Conservation (phyloP, 2,329 filamentous ascomycete species). For the Trichoderma aggressivum region DNA sequence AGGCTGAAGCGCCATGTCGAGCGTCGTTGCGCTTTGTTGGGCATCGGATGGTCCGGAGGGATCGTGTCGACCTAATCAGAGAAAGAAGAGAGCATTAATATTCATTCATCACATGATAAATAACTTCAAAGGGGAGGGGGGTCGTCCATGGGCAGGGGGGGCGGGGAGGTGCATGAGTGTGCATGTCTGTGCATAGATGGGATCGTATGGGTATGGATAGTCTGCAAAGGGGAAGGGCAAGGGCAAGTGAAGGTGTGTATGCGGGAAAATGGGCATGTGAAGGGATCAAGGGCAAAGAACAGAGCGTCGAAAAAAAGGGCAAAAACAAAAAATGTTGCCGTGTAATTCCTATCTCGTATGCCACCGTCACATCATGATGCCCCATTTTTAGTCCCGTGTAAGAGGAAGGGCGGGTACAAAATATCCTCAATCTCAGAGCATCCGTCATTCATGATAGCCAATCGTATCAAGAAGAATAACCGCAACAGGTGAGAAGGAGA, state of each 20-base stretch:
- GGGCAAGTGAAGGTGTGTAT: background rate
- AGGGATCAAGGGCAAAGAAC: background rate
- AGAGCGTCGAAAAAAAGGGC: conserved; percentile 13
- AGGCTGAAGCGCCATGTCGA: conserved; percentile 44
- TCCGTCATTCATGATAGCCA: conserved; percentile 22
- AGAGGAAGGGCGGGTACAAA: conserved; percentile 26
- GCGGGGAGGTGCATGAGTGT: background rate
- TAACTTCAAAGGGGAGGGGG: background rate
- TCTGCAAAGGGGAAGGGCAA: background rate
- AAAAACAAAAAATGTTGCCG: conserved; percentile 29
- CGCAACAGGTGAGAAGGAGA: conserved; percentile 21
- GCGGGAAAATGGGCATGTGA: background rate
- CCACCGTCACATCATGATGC: conserved; percentile 32
- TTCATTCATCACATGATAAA: conserved; percentile 27
- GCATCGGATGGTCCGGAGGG: conserved; percentile 34
- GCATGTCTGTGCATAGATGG: background rate
- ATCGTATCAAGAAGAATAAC: conserved; percentile 15
- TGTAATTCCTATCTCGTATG: conserved; percentile 43
- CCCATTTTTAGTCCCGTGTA: conserved; percentile 32
- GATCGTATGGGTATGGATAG: background rate
- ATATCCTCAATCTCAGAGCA: conserved; percentile 25
- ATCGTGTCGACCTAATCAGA: conserved; percentile 35
- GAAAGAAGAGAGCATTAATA: conserved; percentile 34
- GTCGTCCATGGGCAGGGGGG: background rate
- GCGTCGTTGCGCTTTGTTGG: conserved; percentile 40